Evolutionary conservation across 768 basidiomycete genomes (phyloP).

Genomic region (Hydnomerulius pinastri): DNA sequence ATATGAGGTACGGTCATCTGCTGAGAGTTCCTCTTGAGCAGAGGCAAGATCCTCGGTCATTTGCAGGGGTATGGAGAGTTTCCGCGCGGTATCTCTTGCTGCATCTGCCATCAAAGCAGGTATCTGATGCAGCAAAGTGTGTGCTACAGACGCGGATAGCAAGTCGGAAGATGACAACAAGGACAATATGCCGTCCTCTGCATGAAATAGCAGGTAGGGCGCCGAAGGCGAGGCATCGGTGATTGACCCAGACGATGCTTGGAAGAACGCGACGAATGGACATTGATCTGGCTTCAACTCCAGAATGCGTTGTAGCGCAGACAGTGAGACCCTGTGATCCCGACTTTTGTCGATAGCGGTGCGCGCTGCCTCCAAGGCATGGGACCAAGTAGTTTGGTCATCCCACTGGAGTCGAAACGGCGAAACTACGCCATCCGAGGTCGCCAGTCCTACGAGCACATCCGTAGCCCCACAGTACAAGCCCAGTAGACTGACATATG

Average conservation of each 20-base stretch:
- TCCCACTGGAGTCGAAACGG: conserved; percentile 21
- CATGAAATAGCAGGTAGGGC: conserved; percentile 12
- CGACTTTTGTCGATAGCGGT: conserved; percentile 5
- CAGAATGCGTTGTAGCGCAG: background rate
- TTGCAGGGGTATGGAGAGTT: conserved; percentile 6
- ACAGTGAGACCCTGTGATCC: background rate
- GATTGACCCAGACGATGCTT: conserved; percentile 4
- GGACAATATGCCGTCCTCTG: conserved; percentile 11
- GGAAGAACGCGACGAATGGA: conserved; percentile 20
- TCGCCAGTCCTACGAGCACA: conserved; percentile 20
- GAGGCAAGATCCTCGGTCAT: conserved; percentile 19
- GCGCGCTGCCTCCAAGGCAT: conserved; percentile 10
- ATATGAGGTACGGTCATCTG: conserved; percentile 2
- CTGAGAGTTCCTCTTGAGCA: conserved; percentile 14
- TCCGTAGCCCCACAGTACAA: conserved; percentile 22
- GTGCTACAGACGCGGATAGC: conserved; percentile 13
- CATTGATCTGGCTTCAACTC: conserved; percentile 1
- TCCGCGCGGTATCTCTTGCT: conserved; percentile 7
- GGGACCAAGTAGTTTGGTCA: conserved; percentile 16
- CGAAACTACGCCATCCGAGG: background rate
- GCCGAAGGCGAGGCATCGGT: background rate
- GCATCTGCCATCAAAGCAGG: conserved; percentile 3
- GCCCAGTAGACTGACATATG: conserved; percentile 23
- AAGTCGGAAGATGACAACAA: conserved; percentile 13
- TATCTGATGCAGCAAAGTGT: conserved; percentile 21